These are phyloP conservation scores for Favolaschia claudopus DNA, from an alignment of 768 basidiomycete genomes.

Conservation along the genomic window DNA sequence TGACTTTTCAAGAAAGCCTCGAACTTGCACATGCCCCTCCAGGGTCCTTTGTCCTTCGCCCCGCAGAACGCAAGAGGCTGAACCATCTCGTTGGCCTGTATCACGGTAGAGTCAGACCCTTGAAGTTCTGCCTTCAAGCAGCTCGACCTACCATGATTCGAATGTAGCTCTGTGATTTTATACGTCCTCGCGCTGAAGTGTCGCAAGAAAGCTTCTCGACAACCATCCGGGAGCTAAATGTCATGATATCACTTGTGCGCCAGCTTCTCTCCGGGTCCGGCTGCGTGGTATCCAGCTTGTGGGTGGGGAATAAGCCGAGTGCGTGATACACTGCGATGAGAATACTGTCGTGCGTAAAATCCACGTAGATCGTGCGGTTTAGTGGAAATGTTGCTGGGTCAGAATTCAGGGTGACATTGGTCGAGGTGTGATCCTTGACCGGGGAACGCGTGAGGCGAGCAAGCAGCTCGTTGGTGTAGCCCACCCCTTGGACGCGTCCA, in stretches of 20 bases:
- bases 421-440: constrained; percentile 74
- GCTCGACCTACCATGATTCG: constrained; percentile 81
- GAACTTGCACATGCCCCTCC: constrained; percentile 69
- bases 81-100: constrained; percentile 75
- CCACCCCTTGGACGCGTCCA: constrained; percentile 83
- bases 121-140: too few relatives aligned
- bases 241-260: constrained; percentile 66
- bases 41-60: constrained; percentile 35
- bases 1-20: constrained; percentile 76
- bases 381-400: constrained; percentile 76
- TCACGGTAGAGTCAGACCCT: too few relatives aligned
- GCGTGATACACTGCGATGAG: constrained; percentile 79
- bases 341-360: constrained; percentile 88
- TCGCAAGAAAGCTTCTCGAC: constrained; percentile 71
- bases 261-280: constrained; percentile 54
- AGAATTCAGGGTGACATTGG: constrained; percentile 74
- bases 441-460: constrained; percentile 75
- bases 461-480: constrained; percentile 87
- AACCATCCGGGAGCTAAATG: constrained; percentile 79
- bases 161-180: constrained; percentile 52
- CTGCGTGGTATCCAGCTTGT: constrained; percentile 39
- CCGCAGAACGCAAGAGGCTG: constrained; percentile 71
- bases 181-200: constrained; percentile 15
- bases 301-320: constrained; percentile 59
- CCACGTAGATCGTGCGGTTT: constrained; percentile 68